These are phyloP conservation scores for Nemania abortiva DNA, from an alignment of 2,329 filamentous ascomycete species.

Conservation along the genomic window DNA sequence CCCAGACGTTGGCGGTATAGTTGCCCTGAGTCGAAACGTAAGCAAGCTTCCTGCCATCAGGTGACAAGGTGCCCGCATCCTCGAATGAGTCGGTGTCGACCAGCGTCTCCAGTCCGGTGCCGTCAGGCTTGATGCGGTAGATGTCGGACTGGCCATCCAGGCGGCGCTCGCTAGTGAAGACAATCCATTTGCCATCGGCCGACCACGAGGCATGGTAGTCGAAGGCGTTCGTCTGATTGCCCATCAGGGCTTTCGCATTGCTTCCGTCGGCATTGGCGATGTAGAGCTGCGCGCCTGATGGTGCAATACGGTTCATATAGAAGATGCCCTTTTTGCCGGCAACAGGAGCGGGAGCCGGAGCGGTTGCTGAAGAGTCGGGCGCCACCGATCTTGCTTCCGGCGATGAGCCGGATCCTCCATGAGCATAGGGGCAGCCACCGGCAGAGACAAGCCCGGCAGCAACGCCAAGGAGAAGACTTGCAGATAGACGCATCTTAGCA, in stretches of 20 bases:
- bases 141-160: slow-evolving; percentile 58
- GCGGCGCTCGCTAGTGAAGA: slow-evolving; percentile 56
- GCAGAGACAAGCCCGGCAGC: neutral
- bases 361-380: neutral
- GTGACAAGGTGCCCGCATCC: slow-evolving; percentile 54
- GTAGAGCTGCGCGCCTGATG: slow-evolving; percentile 39
- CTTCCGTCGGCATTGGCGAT: slow-evolving; percentile 56
- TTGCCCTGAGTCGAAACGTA: slow-evolving; percentile 56
- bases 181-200: slow-evolving; percentile 55
- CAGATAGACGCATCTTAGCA: neutral
- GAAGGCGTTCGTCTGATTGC: slow-evolving; percentile 47
- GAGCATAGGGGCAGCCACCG: neutral
- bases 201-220: slow-evolving; percentile 58
- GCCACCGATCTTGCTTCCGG: neutral
- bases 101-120: slow-evolving; percentile 52
- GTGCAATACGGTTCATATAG: slow-evolving; percentile 43
- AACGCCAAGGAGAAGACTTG: neutral
- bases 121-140: slow-evolving; percentile 54
- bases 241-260: slow-evolving; percentile 53
- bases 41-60: slow-evolving; percentile 54
- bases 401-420: neutral
- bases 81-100: slow-evolving; percentile 53
- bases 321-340: slow-evolving; percentile 23
- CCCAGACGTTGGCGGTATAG: slow-evolving; percentile 56
- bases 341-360: neutral